Conservation (phyloP, 2,329 filamentous ascomycete genomes). For the Sporothrix euskadiensis region DNA sequence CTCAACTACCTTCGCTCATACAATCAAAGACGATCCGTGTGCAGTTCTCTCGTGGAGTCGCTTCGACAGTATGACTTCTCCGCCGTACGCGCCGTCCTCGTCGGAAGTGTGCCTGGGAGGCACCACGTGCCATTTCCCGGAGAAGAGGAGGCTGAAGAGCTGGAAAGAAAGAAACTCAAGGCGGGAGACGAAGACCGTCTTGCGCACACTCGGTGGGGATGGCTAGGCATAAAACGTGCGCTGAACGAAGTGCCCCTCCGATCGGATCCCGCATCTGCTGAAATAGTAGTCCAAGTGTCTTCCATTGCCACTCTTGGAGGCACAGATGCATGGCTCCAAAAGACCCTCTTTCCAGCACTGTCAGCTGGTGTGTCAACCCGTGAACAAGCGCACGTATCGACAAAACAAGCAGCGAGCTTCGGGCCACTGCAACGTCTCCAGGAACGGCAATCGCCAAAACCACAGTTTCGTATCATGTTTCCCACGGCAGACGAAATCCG, state of each 20-base stretch:
- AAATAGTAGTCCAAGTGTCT: conserved; percentile 68
- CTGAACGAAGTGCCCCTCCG: conserved; percentile 56
- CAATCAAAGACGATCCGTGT: conserved; percentile 56
- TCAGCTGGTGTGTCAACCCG: conserved; percentile 38
- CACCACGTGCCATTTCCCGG: conserved; percentile 52
- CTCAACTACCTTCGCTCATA: conserved; percentile 72
- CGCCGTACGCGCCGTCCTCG: conserved; percentile 64
- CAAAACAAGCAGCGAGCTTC: not conserved
- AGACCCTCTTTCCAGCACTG: conserved; percentile 60
- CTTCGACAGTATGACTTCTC: conserved; percentile 69
- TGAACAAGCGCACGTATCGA: conserved; percentile 4
- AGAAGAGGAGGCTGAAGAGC: not conserved
- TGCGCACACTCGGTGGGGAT: conserved; percentile 68
- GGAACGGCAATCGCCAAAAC: conserved; percentile 35
- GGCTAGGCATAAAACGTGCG: conserved; percentile 64
- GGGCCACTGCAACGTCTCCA: conserved; percentile 17
- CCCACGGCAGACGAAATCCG: conserved; percentile 79
- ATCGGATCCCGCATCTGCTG: conserved; percentile 31
- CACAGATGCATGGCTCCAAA: conserved; percentile 69
- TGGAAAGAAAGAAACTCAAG: not conserved
- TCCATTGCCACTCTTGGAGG: conserved; percentile 78
- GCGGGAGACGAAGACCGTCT: not conserved
- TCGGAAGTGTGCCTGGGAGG: conserved; percentile 76
- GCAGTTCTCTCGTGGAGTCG: conserved; percentile 55
- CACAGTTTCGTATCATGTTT: conserved; percentile 72